A percentile compares a stretch with the other conserved stretches of the same genome.
Conservation (phyloP, 345 rosid genomes). For the Viola odorata region DNA sequence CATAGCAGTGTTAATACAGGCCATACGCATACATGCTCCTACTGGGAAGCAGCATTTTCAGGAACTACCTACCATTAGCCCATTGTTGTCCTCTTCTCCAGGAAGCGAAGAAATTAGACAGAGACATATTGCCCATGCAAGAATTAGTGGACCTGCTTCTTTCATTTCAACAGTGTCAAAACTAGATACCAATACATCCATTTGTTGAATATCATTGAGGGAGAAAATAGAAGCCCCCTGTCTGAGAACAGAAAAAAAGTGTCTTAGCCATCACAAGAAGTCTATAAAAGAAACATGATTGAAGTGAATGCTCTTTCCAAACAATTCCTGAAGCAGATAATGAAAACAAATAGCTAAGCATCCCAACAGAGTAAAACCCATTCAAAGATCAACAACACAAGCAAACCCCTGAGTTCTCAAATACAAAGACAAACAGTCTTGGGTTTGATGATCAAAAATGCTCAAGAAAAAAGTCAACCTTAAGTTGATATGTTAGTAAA, state of each 20-base stretch:
- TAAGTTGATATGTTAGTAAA: background rate
- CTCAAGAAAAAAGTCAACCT: background rate
- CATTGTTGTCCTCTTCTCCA: slow-evolving; percentile 52
- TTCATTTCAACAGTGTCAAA: slow-evolving; percentile 50
- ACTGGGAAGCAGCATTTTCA: slow-evolving; percentile 6
- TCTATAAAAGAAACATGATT: slow-evolving; percentile 2
- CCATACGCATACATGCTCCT: slow-evolving; percentile 10
- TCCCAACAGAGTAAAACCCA: background rate
- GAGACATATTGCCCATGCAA: slow-evolving; percentile 91
- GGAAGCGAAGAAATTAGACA: slow-evolving; percentile 81
- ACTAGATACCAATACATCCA: slow-evolving; percentile 78
- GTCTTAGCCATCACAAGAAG: slow-evolving; percentile 8
- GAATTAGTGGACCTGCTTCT: slow-evolving; percentile 72
- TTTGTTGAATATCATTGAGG: slow-evolving; percentile 67
- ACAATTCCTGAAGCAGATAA: too few species aligned
- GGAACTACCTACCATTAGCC: slow-evolving; percentile 49
- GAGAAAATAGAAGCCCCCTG: slow-evolving; percentile 54
- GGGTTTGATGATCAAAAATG: background rate
- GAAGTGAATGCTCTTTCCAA: background rate
- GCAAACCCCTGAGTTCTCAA: too few species aligned
- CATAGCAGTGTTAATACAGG: slow-evolving; percentile 4
- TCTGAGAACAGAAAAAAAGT: slow-evolving; percentile 38
- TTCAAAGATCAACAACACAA: too few species aligned
- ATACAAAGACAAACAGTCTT: too few species aligned
- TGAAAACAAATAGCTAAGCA: background rate